Conservation (phyloP, 1,139 yeast genomes). For the Keqinozyma sinolaborantium region DNA sequence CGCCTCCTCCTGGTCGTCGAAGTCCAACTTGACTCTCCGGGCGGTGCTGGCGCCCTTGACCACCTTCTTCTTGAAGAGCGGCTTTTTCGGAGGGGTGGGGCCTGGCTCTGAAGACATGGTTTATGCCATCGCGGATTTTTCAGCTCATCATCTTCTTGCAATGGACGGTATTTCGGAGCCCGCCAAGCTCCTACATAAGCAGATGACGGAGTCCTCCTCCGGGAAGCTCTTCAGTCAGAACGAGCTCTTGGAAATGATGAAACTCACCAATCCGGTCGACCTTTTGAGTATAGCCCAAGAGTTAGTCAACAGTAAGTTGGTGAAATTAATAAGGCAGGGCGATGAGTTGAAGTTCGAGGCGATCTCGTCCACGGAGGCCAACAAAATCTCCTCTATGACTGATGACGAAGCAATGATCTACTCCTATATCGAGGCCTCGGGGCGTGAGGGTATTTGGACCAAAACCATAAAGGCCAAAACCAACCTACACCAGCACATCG, state of each 20-base stretch:
- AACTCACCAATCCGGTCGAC: constrained; percentile 33
- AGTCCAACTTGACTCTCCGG: constrained; percentile 4
- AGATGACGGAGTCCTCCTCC: constrained; percentile 52
- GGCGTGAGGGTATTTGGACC: constrained; percentile 96
- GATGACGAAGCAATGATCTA: constrained; percentile 92
- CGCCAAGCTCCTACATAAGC: constrained; percentile 54
- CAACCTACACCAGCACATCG: constrained; percentile 90
- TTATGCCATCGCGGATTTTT: neutral
- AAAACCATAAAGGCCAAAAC: constrained; percentile 89
- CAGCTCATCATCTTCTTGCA: neutral
- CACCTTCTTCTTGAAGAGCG: constrained; percentile 20
- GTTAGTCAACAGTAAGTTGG: constrained; percentile 57
- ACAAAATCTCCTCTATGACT: constrained; percentile 67
- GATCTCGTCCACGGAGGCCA: constrained; percentile 62
- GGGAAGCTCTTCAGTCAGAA: constrained; percentile 52
- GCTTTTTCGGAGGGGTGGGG: constrained; percentile 5
- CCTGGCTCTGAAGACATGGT: too few species aligned
- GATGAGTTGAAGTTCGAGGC: constrained; percentile 73
- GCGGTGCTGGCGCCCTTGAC: constrained; percentile 5
- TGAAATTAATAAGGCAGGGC: constrained; percentile 65
- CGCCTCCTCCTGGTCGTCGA: constrained; percentile 8
- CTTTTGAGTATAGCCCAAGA: constrained; percentile 64
- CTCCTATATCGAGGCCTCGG: constrained; percentile 86
- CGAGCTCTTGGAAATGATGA: constrained; percentile 49
- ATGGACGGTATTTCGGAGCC: constrained; percentile 34